Conservation (phyloP, 345 rosid genomes). For the Barbarea vulgaris region DNA sequence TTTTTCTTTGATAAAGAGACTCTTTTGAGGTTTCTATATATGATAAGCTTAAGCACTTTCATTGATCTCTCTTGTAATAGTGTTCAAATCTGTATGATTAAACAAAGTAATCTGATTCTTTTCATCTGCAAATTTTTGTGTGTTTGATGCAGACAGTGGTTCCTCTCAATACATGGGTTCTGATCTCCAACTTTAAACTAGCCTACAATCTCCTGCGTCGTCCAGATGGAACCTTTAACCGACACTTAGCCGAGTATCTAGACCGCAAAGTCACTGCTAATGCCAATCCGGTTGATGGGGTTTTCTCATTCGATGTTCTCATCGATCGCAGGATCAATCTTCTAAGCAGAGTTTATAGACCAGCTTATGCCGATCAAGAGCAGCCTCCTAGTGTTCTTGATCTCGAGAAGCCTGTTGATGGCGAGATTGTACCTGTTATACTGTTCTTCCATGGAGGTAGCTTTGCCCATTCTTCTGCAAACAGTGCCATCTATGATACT, state of each 20-base stretch:
- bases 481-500: constrained; percentile 76
- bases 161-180: constrained; percentile 88
- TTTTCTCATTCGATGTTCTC: constrained; percentile 76
- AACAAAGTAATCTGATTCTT: not conserved
- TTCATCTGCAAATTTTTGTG: constrained; percentile 9
- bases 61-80: not conserved
- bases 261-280: constrained; percentile 83
- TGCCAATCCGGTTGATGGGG: constrained; percentile 71
- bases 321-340: constrained; percentile 63
- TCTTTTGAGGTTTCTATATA: not conserved
- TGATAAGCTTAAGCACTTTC: not conserved
- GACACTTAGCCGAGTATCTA: constrained; percentile 90
- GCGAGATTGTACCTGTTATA: constrained; percentile 71
- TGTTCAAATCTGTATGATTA: not conserved
- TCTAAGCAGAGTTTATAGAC: constrained; percentile 69
- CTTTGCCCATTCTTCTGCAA: constrained; percentile 87
- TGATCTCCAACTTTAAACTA: constrained; percentile 86
- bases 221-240: constrained; percentile 89
- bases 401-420: constrained; percentile 71
- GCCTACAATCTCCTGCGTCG: constrained; percentile 81
- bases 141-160: constrained; percentile 65
- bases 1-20: not conserved
- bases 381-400: constrained; percentile 46
- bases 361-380: constrained; percentile 49
- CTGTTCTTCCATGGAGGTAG: constrained; percentile 95